Evolutionary conservation across 2,329 filamentous ascomycete genomes (phyloP), one percentile per base, ranked within the genome.

Genomic region (Colletotrichum camelliae): DNA sequence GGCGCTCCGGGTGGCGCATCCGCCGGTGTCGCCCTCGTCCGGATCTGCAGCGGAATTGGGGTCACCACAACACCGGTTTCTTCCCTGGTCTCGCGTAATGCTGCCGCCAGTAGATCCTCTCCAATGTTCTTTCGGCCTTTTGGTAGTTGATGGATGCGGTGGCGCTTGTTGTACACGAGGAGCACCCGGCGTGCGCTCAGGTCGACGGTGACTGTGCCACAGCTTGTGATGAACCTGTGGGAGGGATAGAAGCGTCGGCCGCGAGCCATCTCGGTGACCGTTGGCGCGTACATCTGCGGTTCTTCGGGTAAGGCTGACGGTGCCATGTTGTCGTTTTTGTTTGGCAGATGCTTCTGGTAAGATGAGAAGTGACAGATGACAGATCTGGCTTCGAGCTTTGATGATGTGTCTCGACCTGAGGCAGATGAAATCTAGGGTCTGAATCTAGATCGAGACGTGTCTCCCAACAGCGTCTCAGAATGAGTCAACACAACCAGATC

Each of bases 81-180:
- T 76, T 89, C 88, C 58, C 82, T 82, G 1, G 87, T 88, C 79
- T 89, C 88, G 33, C 87, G 85, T 16, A 89, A 76, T 15, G 87
- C 88, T 1, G 87, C 82, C 4, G 80, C 80, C 31, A 85, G 82
- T 39, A 87, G 81, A 75, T 82, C 82, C 77, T 89, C 87, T 70
- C 83, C 84, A 58, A 89, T 85, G 78, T 88, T 86, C 79, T 88
- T 88, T 76, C 87, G 84, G 62, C 88, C 87, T 79, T 89, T 89
- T 65, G 87, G 87, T 8, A 89, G 82, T 80, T 89, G 87, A 78
- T 82, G 86, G 76, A 88, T 85, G 21, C 83, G 81, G 74, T 86
- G 84, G 60, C 82, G 82, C 31, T 80, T 83, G 80, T 89, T 88
- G 79, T 83, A 86, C 24, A 89, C 80, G 48, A 88, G 79, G 35